Evolutionary conservation across 306 rosid species (phyloP).

Genomic region (Quillaja saponaria): DNA sequence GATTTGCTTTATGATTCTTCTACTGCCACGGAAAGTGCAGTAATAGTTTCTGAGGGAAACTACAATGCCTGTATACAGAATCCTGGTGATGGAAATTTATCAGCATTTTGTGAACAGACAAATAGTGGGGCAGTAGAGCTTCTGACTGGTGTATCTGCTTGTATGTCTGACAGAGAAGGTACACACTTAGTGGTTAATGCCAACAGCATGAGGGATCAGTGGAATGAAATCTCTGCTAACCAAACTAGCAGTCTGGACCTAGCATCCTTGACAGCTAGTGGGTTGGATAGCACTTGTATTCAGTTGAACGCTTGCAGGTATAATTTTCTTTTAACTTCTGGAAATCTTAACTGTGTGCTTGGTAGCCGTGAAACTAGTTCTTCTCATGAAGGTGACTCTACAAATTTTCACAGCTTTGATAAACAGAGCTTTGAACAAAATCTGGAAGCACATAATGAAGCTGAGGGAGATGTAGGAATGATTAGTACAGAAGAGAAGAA

Average conservation of each 20-base stretch:
- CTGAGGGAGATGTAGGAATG: constrained; percentile 30
- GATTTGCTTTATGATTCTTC: constrained; percentile 34
- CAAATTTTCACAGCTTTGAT: constrained; percentile 40
- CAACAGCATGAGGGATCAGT: constrained; percentile 32
- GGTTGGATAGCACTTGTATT: constrained; percentile 37
- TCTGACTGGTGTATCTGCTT: constrained; percentile 17
- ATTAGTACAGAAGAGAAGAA: constrained; percentile 37
- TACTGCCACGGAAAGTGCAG: constrained; percentile 32
- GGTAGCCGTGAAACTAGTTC: constrained; percentile 39
- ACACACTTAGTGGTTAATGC: constrained; percentile 18
- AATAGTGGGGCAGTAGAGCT: constrained; percentile 21
- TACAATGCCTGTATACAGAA: constrained; percentile 36
- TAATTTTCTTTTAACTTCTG: constrained; percentile 39
- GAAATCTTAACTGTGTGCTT: constrained; percentile 35
- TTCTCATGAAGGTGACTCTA: constrained; percentile 36
- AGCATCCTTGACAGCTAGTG: constrained; percentile 38
- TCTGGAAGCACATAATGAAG: constrained; percentile 36
- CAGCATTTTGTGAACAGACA: constrained; percentile 27
- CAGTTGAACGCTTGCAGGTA: constrained; percentile 35
- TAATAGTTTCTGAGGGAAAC: constrained; percentile 33
- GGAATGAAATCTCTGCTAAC: constrained; percentile 30
- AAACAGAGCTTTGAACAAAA: constrained; percentile 37
- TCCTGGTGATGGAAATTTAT: constrained; percentile 31
- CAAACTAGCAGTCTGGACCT: constrained; percentile 31
- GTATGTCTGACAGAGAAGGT: constrained; percentile 18